Evolutionary conservation across 257 asterid genomes (phyloP).

Genomic region (Ocimum tenuiflorum): DNA sequence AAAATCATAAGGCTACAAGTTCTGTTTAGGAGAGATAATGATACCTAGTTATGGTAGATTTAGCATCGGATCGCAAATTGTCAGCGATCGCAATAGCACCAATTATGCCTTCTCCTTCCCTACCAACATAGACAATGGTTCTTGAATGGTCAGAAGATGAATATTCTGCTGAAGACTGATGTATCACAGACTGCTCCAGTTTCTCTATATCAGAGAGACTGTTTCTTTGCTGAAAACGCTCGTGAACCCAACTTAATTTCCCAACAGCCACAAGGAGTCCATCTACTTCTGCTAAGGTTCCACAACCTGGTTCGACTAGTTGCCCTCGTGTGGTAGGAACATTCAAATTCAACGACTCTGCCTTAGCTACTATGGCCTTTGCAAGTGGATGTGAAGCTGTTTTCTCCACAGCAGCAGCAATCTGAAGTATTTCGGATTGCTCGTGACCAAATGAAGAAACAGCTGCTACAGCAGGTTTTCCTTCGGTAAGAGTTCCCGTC

Average conservation of each 20-base stretch:
- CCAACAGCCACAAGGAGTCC: slow-evolving; percentile 94
- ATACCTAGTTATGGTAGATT: slow-evolving; percentile 66
- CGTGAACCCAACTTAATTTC: slow-evolving; percentile 73
- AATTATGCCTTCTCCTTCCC: slow-evolving; percentile 89
- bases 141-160: slow-evolving; percentile 68
- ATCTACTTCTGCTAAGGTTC: slow-evolving; percentile 92
- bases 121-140: slow-evolving; percentile 80
- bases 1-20: neutral
- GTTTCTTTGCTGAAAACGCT: slow-evolving; percentile 65
- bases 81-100: slow-evolving; percentile 91
- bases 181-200: slow-evolving; percentile 61
- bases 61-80: slow-evolving; percentile 72
- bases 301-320: slow-evolving; percentile 87
- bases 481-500: slow-evolving; percentile 99
- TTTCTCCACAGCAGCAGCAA: slow-evolving; percentile 96
- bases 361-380: slow-evolving; percentile 66
- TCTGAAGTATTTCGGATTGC: slow-evolving; percentile 65
- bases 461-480: slow-evolving; percentile 80
- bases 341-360: slow-evolving; percentile 58
- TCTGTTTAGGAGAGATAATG: slow-evolving; percentile 9
- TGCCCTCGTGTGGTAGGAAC: slow-evolving; percentile 72
- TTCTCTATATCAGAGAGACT: slow-evolving; percentile 41
- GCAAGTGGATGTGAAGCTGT: slow-evolving; percentile 98
- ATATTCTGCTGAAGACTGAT: slow-evolving; percentile 39
- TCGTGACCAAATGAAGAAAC: slow-evolving; percentile 48